A percentile compares a stretch with the other conserved stretches of the same genome.
phyloP scores from a whole-genome alignment of 805 yeast species.

The Starmerella apis region DNA sequence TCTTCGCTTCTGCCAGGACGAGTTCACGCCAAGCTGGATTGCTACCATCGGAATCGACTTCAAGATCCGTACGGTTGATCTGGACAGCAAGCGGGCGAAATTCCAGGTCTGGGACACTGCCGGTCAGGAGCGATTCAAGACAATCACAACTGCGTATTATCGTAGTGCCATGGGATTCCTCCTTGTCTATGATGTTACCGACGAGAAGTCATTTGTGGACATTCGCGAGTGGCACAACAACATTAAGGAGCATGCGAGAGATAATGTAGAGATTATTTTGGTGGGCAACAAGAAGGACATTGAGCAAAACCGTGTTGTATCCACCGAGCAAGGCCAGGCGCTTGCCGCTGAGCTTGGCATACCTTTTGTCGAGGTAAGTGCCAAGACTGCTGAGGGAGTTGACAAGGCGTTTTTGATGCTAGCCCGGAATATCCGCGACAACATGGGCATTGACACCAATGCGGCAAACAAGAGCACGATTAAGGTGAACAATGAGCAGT shows the following conservation, averaged over 20 bases:
- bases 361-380: constrained; percentile 92
- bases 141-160: constrained; percentile 94
- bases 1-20: constrained; percentile 89
- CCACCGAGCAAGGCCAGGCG: constrained; percentile 80
- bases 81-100: constrained; percentile 86
- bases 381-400: constrained; percentile 86
- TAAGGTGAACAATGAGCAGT: constrained; percentile 27
- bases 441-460: constrained; percentile 41
- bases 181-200: constrained; percentile 94
- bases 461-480: constrained; percentile 26
- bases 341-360: constrained; percentile 77
- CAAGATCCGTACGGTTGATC: constrained; percentile 90
- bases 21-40: constrained; percentile 91
- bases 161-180: constrained; percentile 98
- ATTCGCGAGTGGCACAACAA: constrained; percentile 93
- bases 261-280: constrained; percentile 84
- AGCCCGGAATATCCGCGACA: constrained; percentile 77
- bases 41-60: constrained; percentile 97
- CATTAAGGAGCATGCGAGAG: constrained; percentile 92
- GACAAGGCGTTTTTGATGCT: constrained; percentile 83
- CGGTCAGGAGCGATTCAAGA: constrained; percentile 96
- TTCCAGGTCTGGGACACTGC: constrained; percentile 99
- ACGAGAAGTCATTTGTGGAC: constrained; percentile 87
- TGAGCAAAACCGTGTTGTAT: constrained; percentile 72
- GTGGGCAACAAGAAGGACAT: constrained; percentile 97